These are phyloP conservation scores for Pilasporangium apinafurcum DNA, from an alignment of 352 stramenopile genomes.

Conservation along the genomic window DNA sequence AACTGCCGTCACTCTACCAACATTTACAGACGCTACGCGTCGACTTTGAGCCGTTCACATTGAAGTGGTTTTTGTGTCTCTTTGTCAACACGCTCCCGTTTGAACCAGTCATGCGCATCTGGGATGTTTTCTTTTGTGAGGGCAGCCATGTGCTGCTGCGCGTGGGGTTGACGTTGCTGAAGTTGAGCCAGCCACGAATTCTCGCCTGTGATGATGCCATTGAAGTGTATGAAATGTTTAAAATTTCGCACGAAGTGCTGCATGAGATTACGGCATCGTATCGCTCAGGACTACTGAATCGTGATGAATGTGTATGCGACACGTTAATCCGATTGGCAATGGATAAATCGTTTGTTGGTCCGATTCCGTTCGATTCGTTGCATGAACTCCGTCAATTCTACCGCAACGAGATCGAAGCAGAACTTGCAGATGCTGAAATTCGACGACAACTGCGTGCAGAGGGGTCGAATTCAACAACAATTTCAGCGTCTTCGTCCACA, in stretches of 20 bases:
- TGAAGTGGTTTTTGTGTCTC: conserved; percentile 91
- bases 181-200: conserved; percentile 65
- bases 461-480: too few relatives aligned
- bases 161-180: conserved; percentile 79
- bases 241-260: conserved; percentile 61
- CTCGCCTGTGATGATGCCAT: conserved; percentile 65
- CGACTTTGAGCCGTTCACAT: conserved; percentile 85
- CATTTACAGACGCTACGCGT: conserved; percentile 73
- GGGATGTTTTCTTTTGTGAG: conserved; percentile 89
- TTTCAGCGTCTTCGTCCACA: neutral
- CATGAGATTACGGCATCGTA: conserved; percentile 50
- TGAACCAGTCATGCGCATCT: conserved; percentile 84
- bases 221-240: conserved; percentile 83
- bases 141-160: conserved; percentile 85
- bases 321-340: conserved; percentile 72
- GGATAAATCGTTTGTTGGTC: conserved; percentile 75
- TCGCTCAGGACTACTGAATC: conserved; percentile 47
- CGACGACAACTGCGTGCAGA: conserved; percentile 11
- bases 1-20: conserved; percentile 64
- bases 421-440: conserved; percentile 35
- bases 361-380: conserved; percentile 69
- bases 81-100: conserved; percentile 91
- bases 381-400: conserved; percentile 69
- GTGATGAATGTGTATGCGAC: conserved; percentile 81
- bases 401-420: conserved; percentile 44